Percentiles rank a stretch among this genome's conserved stretches.
Conservation (phyloP, 2,329 filamentous ascomycete genomes). For the Neoascochyta sp. region DNA sequence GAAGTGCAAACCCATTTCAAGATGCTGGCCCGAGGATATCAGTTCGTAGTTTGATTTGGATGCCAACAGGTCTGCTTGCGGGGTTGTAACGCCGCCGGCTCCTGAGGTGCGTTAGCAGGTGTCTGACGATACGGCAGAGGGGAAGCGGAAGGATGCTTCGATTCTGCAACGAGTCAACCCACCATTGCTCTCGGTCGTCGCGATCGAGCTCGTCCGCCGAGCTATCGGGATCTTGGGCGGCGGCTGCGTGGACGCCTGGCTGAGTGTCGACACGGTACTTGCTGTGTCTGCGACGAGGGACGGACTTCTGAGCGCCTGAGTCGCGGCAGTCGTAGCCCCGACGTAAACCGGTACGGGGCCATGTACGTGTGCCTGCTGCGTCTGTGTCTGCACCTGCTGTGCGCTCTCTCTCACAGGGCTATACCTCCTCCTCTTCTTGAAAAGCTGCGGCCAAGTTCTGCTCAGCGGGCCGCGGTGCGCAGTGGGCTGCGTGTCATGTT, state of each 20-base stretch:
- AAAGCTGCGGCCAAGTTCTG: slow-evolving; percentile 29
- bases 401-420: slow-evolving; percentile 28
- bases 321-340: too few relatives aligned
- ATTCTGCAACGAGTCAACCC: too few relatives aligned
- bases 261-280: slow-evolving; percentile 23
- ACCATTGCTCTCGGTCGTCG: slow-evolving; percentile 23
- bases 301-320: slow-evolving; percentile 14
- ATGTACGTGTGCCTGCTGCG: slow-evolving; percentile 7
- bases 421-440: slow-evolving; percentile 32
- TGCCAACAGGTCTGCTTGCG: slow-evolving; percentile 27
- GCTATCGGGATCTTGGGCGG: slow-evolving; percentile 25
- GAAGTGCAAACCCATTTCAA: slow-evolving; percentile 32
- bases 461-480: slow-evolving; percentile 25
- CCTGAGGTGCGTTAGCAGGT: slow-evolving; percentile 8
- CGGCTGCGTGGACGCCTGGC: slow-evolving; percentile 21
- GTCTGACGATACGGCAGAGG: background rate
- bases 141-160: background rate
- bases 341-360: slow-evolving; percentile 14
- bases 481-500: slow-evolving; percentile 16
- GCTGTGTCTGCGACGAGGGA: slow-evolving; percentile 21
- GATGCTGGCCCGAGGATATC: slow-evolving; percentile 27
- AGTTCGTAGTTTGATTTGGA: slow-evolving; percentile 31
- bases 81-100: slow-evolving; percentile 23
- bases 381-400: slow-evolving; percentile 9
- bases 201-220: slow-evolving; percentile 17